Evolutionary conservation across 345 rosid species (phyloP), one percentile per base, ranked within the genome.

Genomic region (Jatropha curcas): DNA sequence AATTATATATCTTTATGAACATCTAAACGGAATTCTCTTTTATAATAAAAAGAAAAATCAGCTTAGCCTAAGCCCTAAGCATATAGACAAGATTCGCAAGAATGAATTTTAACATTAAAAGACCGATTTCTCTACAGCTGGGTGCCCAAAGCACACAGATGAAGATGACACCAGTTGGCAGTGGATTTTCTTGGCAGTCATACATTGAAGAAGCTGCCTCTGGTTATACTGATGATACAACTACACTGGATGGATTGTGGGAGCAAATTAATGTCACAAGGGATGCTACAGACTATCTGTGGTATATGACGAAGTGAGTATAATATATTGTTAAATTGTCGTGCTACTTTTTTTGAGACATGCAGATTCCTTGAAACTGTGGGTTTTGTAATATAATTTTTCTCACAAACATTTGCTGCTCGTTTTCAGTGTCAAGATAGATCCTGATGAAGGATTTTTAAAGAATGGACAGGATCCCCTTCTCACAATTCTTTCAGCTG

Each of bases 381-480:
- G n/a, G n/a, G 22, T 35, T 11, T 46, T 59, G 25, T 50, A 16
- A n/a, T 9, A 27, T 61, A 31, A 27, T 7, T 43, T 71, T 27
- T 13, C 68, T 61, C 41, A 59, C 50, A 16, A 24, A 7, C 41
- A 48, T 24, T 39, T 28, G 35, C 69, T 53, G 46, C n/a, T n/a
- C n/a, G n/a, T n/a, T 35, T 73, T 56, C 96, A 91, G 97, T 81
- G 79, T 94, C 25, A 86, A 83, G 14, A 74, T 94, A 52, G 83
- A 77, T 57, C 30, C 86, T 7, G 65, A 76, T 37, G 98, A 94
- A 82, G 83, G 74, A 4, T 90, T 92, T 78, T 76, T 88, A 68
- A 90, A 84, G 85, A 84, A 72, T 24, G 97, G 96, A 66, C 85
- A 88, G 65, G 56, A 55, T 70, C 98, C 97, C 48, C 73, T 84